Percentiles rank a stretch among this genome's conserved stretches.
These are phyloP conservation scores for Sanghuangporus sanghuang DNA, from an alignment of 1,284 basidiomycete species.

Conservation along the genomic window DNA sequence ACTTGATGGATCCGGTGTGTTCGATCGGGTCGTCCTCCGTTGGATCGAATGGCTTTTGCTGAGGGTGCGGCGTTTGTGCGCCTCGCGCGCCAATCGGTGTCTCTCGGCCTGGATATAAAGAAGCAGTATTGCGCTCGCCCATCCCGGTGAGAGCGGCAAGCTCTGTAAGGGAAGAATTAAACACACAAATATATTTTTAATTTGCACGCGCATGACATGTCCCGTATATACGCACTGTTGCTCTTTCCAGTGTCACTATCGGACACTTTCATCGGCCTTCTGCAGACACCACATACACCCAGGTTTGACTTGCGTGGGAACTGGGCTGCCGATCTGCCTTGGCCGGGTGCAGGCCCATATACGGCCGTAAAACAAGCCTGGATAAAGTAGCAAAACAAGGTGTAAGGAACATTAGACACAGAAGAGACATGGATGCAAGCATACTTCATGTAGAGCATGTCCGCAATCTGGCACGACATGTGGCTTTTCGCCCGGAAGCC, in stretches of 20 bases:
- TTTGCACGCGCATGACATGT: background rate
- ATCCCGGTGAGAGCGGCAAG: conserved; percentile 86
- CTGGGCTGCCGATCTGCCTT: conserved; percentile 36
- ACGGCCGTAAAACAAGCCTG: conserved; percentile 95
- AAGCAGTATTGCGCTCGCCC: conserved; percentile 52
- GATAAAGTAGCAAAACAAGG: conserved; percentile 18
- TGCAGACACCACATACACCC: conserved; percentile 95
- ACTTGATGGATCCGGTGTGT: conserved; percentile 45
- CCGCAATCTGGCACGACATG: conserved; percentile 96
- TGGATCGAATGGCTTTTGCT: conserved; percentile 45
- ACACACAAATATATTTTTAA: background rate
- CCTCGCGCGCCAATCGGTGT: conserved; percentile 35
- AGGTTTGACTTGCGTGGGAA: conserved; percentile 71
- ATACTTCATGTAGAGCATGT: conserved; percentile 92
- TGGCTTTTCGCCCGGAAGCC: conserved; percentile 90
- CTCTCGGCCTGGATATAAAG: conserved; percentile 65
- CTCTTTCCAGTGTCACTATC: conserved; percentile 77
- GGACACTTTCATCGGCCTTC: conserved; percentile 90
- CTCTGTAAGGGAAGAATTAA: conserved; percentile 43
- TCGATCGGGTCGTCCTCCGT: conserved; percentile 80
- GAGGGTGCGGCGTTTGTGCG: conserved; percentile 26
- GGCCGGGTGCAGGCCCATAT: conserved; percentile 81
- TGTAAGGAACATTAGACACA: conserved; percentile 15
- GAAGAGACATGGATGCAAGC: conserved; percentile 24
- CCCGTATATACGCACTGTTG: conserved; percentile 64